phyloP scores from a whole-genome alignment of 2,329 filamentous ascomycete genomes.

The Aureobasidium sp. region DNA sequence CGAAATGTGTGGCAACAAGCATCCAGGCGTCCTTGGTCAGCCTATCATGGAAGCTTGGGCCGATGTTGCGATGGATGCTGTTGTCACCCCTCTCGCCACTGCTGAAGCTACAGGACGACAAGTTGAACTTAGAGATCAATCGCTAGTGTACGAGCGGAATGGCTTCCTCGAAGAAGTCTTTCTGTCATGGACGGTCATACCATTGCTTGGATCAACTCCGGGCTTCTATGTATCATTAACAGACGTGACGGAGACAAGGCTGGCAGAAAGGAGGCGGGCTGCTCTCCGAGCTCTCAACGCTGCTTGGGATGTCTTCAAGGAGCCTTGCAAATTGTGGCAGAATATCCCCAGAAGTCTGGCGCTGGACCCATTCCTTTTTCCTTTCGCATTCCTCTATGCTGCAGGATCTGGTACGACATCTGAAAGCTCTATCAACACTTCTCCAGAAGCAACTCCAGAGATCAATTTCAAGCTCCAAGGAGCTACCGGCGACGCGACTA shows the following conservation, averaged over 20 bases:
- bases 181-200: constrained; percentile 15
- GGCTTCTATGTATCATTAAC: constrained; percentile 4
- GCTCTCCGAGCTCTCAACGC: constrained; percentile 6
- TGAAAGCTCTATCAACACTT: constrained; percentile 6
- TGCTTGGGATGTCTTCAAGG: constrained; percentile 5
- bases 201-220: not conserved
- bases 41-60: not conserved
- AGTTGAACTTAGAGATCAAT: not conserved
- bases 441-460: not conserved
- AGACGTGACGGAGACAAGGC: constrained; percentile 13
- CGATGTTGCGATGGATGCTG: not conserved
- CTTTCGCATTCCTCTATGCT: constrained; percentile 18
- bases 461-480: constrained; percentile 4
- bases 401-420: not conserved
- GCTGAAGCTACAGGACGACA: not conserved
- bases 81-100: not conserved
- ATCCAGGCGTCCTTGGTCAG: constrained; percentile 12
- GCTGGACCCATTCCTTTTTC: constrained; percentile 14
- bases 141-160: not conserved
- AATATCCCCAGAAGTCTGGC: not conserved
- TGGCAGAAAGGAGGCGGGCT: constrained; percentile 13
- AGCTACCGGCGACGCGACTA: not conserved
- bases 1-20: constrained; percentile 8
- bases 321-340: constrained; percentile 15
- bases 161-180: constrained; percentile 15